Conservation (phyloP, 2,329 filamentous ascomycete genomes). For the Xylaria sp. region DNA sequence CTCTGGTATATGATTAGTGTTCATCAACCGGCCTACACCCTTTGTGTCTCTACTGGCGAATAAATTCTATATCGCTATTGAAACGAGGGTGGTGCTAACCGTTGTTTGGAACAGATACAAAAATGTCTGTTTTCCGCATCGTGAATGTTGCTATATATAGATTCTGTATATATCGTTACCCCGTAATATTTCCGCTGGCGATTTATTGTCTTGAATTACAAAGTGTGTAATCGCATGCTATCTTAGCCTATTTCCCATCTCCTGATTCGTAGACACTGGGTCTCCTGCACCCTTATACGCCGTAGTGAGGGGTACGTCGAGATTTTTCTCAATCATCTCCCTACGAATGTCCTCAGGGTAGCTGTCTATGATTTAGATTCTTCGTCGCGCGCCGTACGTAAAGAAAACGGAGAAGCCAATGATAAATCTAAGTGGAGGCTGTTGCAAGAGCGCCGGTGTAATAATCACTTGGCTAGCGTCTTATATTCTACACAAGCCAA, state of each 20-base stretch:
- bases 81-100: not conserved
- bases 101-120: too few relatives aligned
- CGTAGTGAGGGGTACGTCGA: constrained; percentile 28
- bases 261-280: not conserved
- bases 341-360: constrained; percentile 16
- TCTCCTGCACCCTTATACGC: constrained; percentile 7
- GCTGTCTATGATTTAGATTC: constrained; percentile 16
- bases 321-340: constrained; percentile 28
- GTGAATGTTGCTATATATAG: not conserved
- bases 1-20: not conserved
- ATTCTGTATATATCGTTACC: not conserved
- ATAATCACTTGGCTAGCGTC: not conserved
- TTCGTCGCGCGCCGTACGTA: constrained; percentile 14
- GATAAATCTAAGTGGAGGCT: not conserved
- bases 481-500: not conserved
- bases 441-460: not conserved
- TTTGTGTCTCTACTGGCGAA: not conserved
- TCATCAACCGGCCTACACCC: not conserved
- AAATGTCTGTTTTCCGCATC: too few relatives aligned
- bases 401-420: constrained; percentile 30
- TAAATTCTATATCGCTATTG: not conserved
- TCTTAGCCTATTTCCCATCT: not conserved
- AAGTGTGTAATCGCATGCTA: not conserved
- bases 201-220: not conserved
- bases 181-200: not conserved